These are phyloP conservation scores for Ciborinia camelliae DNA, from an alignment of 2,329 filamentous ascomycete genomes.

Conservation along the genomic window DNA sequence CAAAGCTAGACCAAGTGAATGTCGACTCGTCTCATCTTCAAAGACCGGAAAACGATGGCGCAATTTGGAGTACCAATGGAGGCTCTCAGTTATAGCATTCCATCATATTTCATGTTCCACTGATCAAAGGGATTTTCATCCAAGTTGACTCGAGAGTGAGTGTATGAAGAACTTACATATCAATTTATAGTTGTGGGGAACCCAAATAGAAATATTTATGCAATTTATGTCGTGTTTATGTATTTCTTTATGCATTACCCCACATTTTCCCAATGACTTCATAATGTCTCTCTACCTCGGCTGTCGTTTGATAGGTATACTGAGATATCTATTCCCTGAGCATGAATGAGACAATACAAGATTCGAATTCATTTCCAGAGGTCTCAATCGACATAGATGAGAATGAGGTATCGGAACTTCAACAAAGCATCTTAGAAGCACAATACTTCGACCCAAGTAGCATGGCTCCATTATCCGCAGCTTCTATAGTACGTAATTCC, in stretches of 20 bases:
- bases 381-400: constrained; percentile 34
- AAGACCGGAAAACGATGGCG: not conserved
- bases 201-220: not conserved
- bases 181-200: not conserved
- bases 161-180: not conserved
- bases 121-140: not conserved
- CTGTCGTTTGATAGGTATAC: not conserved
- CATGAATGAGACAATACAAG: not conserved
- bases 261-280: constrained; percentile 11
- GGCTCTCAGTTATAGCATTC: not conserved
- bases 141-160: not conserved
- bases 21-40: not conserved
- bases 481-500: constrained; percentile 31
- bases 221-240: not conserved
- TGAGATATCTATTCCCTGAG: not conserved
- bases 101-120: not conserved
- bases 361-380: not conserved
- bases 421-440: constrained; percentile 34
- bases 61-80: constrained; percentile 1
- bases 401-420: constrained; percentile 32
- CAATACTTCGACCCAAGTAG: constrained; percentile 36
- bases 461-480: constrained; percentile 36
- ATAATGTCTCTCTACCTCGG: not conserved
- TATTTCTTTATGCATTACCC: constrained; percentile 2
- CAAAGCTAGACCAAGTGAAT: not conserved